Base-by-base conservation (phyloP, 2,329 filamentous ascomycete species). In the Cadophora sp. region DNA sequence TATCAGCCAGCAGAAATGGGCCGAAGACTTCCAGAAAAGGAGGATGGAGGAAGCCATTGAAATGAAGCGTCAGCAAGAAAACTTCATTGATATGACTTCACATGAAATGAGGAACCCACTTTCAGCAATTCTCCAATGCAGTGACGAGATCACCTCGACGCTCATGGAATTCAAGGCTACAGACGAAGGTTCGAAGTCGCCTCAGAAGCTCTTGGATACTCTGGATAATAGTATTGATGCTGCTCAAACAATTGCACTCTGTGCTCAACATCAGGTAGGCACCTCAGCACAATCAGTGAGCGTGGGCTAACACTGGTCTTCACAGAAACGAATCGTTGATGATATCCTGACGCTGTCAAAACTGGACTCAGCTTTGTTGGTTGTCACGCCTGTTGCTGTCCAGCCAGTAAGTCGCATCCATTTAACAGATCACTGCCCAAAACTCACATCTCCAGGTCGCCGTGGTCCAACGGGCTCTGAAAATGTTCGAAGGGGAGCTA, bases 1-100 rank as follows among this genome's bases (percentile, higher is more conserved):
- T 74, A 96, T 97, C 70, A 93, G 91, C 20, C 87, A 91, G 63
- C 92, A 96, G 76, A 97, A 96, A 77, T 90, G 90, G 83, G 92
- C 93, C 0, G 93, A 96, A 78, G 89, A 90, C 56, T 88, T 93
- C 41, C 92, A 96, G 77, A 92, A 87, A 73, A 85, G 89, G 53
- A 88, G 92, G 66, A 90, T 92, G 74, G 87, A 94, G 74, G 92
- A 96, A 76, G 93, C 92, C 0, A 87, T 94, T 1, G 91, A 95
- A 76, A 83, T 94, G 68, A 96, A 96, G 78, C 83, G 87, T 27
- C 88, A 91, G 69, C 86, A 89, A 71, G 86, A 88, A 72, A 91
- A 91, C 70, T 91, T 91, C 73, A 91, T 92, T 71, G 89, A 92
- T 73, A 91, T 91, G 64, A 91, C 89, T 3, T 89, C 73, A 67